These are phyloP conservation scores for Coemansia reversa DNA, from an alignment of 192 early-diverging fungal species.

Conservation along the genomic window DNA sequence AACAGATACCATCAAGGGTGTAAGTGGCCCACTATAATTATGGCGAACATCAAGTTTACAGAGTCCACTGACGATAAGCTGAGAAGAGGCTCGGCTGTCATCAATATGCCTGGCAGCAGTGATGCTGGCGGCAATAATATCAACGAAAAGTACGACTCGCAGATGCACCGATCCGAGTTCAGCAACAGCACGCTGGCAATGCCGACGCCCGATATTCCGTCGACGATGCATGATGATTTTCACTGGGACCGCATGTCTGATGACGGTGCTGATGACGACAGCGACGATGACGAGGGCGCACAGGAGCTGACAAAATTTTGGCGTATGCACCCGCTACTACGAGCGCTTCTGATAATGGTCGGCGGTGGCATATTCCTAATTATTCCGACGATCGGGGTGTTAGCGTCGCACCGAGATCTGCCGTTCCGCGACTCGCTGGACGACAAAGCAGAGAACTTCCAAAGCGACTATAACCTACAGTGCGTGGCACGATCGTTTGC, in stretches of 20 bases:
- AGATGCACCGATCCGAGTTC: constrained; percentile 10
- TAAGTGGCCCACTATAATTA: neutral
- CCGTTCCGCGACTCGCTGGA: constrained; percentile 29
- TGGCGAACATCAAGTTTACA: constrained; percentile 38
- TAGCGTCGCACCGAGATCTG: constrained; percentile 43
- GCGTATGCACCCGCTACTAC: constrained; percentile 58
- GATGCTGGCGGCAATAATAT: constrained; percentile 6
- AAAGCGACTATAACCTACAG: constrained; percentile 35
- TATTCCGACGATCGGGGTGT: constrained; percentile 54
- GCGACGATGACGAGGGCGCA: constrained; percentile 34
- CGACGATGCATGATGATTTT: constrained; percentile 47
- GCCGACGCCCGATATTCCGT: constrained; percentile 43
- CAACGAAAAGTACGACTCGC: constrained; percentile 6
- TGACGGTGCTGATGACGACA: constrained; percentile 18
- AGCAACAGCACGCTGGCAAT: constrained; percentile 34
- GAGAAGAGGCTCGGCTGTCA: constrained; percentile 22
- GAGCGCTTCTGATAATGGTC: constrained; percentile 58
- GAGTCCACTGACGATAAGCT: constrained; percentile 3
- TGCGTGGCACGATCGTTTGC: constrained; percentile 51
- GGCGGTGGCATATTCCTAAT: constrained; percentile 56
- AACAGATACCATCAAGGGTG: neutral
- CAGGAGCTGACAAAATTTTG: constrained; percentile 41
- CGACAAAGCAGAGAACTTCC: constrained; percentile 8
- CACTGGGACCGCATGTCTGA: constrained; percentile 47
- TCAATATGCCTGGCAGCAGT: constrained; percentile 36